Conservation (phyloP, 345 rosid species). For the Psidium friedrichsthalianum region DNA sequence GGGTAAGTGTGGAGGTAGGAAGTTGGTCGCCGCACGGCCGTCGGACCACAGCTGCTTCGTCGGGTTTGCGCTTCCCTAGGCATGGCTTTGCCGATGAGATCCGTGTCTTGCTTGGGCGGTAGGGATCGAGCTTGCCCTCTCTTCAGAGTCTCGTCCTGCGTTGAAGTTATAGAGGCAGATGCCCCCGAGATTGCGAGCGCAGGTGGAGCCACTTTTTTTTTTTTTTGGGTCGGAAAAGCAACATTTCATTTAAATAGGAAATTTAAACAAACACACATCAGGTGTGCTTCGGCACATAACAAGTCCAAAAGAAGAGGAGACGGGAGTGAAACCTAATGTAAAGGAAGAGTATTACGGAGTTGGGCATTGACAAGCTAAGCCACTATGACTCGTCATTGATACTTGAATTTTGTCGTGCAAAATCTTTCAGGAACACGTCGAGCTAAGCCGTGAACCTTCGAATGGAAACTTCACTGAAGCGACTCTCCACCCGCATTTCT, state of each 20-base stretch:
- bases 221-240: too few species aligned
- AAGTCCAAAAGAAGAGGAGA: too few species aligned
- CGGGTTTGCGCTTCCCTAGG: background rate
- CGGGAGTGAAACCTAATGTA: too few species aligned
- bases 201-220: background rate
- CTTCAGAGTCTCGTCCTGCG: background rate
- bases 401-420: background rate
- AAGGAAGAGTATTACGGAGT: too few species aligned
- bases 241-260: too few species aligned
- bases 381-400: background rate
- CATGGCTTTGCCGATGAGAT: background rate
- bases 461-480: background rate
- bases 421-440: background rate
- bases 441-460: background rate
- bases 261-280: too few species aligned
- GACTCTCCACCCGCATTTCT: background rate
- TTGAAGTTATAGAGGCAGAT: background rate
- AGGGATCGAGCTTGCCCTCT: background rate
- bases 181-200: background rate
- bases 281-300: too few species aligned
- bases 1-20: background rate
- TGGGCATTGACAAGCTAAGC: background rate
- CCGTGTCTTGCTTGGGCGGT: background rate
- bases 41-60: background rate
- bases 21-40: background rate